Evolutionary conservation across 2,329 filamentous ascomycete genomes (phyloP), one percentile per base, ranked within the genome.

Genomic region (Plectosphaerella plurivora): DNA sequence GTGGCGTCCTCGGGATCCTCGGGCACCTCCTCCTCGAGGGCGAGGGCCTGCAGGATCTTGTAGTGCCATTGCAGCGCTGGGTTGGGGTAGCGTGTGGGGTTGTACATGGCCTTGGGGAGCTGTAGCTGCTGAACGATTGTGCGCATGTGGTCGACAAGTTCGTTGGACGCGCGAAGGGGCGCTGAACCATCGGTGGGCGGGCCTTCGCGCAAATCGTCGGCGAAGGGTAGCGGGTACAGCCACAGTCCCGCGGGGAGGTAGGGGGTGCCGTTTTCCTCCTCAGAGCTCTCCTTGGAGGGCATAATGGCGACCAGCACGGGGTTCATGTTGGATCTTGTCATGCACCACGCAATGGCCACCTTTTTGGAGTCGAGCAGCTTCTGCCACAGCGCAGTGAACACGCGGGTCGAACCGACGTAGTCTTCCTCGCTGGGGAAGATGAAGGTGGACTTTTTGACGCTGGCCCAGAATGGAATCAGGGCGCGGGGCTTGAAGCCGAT

Each of bases 1-100:
- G 94, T 97, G 58, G 88, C 86, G 64, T 99, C 94, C 14, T 82
- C 76, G 2, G 71, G 71, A 48, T 86, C 81, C 18, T 88, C 86
- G 0, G 92, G 92, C 1, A 96, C 73, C 59, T 97, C 92, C 65
- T 99, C 94, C 36, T 96, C 92, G 1, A 99, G 77, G 0, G 94
- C 94, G 53, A 97, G 79, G 7, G 89, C 88, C 70, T 99, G 94
- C 1, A 99, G 74, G 45, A 99, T 96, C 56, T 84, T 87, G 75
- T 97, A 99, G 72, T 97, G 94, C 92, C 93, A 99, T 71, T 99
- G 94, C 22, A 99, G 76, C 9, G 89, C 82, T 10, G 92, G 91
- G 56, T 99, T 99, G 0, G 94, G 90, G 63, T 97, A 97, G 63
- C 88, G 94, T 1, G 77, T 75, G 1, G 93, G 92, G 59, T 96